These are phyloP conservation scores for Phytophthora boehmeriae DNA, from an alignment of 352 stramenopile species.

Conservation along the genomic window DNA sequence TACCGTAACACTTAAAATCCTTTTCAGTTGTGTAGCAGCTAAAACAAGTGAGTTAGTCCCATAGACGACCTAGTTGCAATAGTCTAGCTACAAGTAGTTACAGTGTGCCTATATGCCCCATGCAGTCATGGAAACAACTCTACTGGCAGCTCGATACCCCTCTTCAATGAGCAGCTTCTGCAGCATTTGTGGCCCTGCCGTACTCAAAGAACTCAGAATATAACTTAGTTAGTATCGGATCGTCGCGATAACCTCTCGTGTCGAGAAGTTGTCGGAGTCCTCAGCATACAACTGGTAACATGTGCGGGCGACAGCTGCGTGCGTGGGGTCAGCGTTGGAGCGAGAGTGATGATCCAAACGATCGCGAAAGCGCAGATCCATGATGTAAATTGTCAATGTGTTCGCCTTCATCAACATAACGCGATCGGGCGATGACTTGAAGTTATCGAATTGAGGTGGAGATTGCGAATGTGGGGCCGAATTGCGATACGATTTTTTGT, in stretches of 20 bases:
- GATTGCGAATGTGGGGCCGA: no score
- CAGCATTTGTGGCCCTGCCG: constrained; percentile 32
- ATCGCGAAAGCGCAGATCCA: constrained; percentile 34
- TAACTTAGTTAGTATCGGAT: constrained; percentile 33
- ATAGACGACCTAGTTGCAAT: no score
- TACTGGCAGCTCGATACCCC: constrained; percentile 23
- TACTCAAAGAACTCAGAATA: constrained; percentile 35
- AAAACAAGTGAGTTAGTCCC: no score
- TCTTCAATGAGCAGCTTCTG: constrained; percentile 39
- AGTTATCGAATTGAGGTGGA: no score
- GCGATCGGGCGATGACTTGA: constrained; percentile 28
- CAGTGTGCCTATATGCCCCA: no score
- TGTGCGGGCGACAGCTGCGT: constrained; percentile 30
- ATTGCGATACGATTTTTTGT: no score
- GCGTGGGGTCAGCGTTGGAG: constrained; percentile 29
- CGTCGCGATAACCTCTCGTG: constrained; percentile 17
- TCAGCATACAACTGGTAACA: constrained; percentile 43
- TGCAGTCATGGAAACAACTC: constrained; percentile 19
- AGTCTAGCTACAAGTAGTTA: no score
- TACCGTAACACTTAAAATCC: no score
- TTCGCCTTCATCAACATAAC: constrained; percentile 38
- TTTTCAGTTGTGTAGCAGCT: no score
- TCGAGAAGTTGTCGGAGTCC: constrained; percentile 17
- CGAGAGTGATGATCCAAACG: constrained; percentile 43
- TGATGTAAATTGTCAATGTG: constrained; percentile 27